phyloP scores from a whole-genome alignment of 192 early-diverging fungal species.

The Linnemannia hyalina region DNA sequence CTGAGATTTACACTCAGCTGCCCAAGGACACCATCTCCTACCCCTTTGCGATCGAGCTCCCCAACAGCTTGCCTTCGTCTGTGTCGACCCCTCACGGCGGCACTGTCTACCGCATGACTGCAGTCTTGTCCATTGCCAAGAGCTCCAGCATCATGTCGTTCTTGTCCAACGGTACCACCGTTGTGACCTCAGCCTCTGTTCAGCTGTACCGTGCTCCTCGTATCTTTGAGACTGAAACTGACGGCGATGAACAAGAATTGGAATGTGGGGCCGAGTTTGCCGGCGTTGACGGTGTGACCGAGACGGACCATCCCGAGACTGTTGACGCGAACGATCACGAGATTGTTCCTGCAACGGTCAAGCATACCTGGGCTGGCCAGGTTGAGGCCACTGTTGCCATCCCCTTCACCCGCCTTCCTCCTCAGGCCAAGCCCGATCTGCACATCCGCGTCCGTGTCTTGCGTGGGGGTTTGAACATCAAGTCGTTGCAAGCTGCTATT shows the following conservation, averaged over 20 bases:
- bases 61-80: slow-evolving; percentile 39
- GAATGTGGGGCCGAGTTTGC: neutral
- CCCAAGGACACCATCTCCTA: slow-evolving; percentile 12
- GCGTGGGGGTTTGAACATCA: slow-evolving; percentile 35
- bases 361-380: slow-evolving; percentile 47
- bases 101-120: slow-evolving; percentile 52
- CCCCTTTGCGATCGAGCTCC: slow-evolving; percentile 42
- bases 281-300: slow-evolving; percentile 8
- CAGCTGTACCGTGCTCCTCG: slow-evolving; percentile 46
- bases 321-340: slow-evolving; percentile 26
- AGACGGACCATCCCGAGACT: slow-evolving; percentile 4
- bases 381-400: slow-evolving; percentile 33
- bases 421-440: slow-evolving; percentile 35
- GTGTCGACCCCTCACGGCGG: slow-evolving; percentile 52
- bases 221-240: neutral
- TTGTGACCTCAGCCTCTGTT: slow-evolving; percentile 21
- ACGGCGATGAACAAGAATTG: slow-evolving; percentile 7
- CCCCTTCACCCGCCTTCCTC: slow-evolving; percentile 31
- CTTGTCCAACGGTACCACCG: slow-evolving; percentile 27
- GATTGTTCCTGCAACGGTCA: slow-evolving; percentile 27
- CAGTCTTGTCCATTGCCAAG: slow-evolving; percentile 41
- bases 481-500: slow-evolving; percentile 49
- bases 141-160: slow-evolving; percentile 46
- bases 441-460: slow-evolving; percentile 45
- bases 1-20: slow-evolving; percentile 38